phyloP scores from a whole-genome alignment of 2,329 filamentous ascomycete genomes.

The Nemania sp. region DNA sequence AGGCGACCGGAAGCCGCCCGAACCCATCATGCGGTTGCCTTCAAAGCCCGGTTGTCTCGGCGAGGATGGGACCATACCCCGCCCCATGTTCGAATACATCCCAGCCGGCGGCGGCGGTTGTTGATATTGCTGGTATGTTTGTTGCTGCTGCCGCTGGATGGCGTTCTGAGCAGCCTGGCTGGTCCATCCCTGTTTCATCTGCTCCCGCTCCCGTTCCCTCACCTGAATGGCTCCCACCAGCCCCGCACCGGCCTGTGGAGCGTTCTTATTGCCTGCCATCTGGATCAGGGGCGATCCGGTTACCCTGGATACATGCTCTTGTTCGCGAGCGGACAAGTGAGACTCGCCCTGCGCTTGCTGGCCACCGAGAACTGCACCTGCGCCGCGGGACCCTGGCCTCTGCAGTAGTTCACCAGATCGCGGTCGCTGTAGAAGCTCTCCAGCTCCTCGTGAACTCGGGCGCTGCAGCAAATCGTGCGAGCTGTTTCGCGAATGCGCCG shows the following conservation, averaged over 20 bases:
- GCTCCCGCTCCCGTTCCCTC: slow-evolving; percentile 75
- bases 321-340: slow-evolving; percentile 81
- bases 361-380: slow-evolving; percentile 52
- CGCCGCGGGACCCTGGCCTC: slow-evolving; percentile 58
- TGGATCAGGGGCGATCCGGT: slow-evolving; percentile 78
- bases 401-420: slow-evolving; percentile 52
- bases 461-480: slow-evolving; percentile 46
- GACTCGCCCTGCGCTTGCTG: slow-evolving; percentile 51
- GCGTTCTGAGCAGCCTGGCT: slow-evolving; percentile 74
- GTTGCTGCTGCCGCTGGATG: slow-evolving; percentile 62
- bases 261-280: slow-evolving; percentile 60
- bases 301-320: slow-evolving; percentile 82
- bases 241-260: slow-evolving; percentile 57
- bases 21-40: slow-evolving; percentile 39
- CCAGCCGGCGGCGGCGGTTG: slow-evolving; percentile 37
- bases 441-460: slow-evolving; percentile 40
- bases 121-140: slow-evolving; percentile 45
- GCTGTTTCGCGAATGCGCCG: slow-evolving; percentile 49
- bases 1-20: slow-evolving; percentile 34
- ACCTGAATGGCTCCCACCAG: slow-evolving; percentile 79
- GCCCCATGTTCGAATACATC: slow-evolving; percentile 41
- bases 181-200: slow-evolving; percentile 69
- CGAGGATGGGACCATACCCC: slow-evolving; percentile 20
- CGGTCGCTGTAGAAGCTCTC: slow-evolving; percentile 47
- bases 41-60: slow-evolving; percentile 37